These are phyloP conservation scores for Sarocladiaceae sp. DNA, from an alignment of 2,329 filamentous ascomycete species.

Conservation along the genomic window DNA sequence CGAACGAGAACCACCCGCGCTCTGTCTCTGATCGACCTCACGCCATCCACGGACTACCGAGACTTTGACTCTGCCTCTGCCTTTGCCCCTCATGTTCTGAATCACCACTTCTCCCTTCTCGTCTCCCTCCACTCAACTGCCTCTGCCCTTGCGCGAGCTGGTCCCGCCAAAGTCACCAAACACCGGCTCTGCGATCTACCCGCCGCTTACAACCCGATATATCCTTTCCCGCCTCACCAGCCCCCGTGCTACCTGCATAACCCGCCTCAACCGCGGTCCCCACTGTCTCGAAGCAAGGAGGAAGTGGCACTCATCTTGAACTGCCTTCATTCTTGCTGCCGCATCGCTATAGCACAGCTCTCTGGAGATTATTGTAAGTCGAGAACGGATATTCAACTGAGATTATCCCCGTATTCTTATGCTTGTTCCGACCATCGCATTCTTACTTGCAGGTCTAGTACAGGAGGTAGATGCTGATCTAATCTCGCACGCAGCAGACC, in stretches of 20 bases:
- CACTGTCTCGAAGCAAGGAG: constrained; percentile 9
- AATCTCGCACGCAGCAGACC: constrained; percentile 1
- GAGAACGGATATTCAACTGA: constrained; percentile 3
- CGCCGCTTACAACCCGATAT: neutral
- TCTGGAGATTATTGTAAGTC: constrained; percentile 9
- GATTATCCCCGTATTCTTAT: neutral
- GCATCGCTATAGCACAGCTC: neutral
- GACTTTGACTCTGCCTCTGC: constrained; percentile 9
- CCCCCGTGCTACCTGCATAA: neutral
- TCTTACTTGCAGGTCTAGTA: constrained; percentile 5
- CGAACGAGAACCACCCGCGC: neutral
- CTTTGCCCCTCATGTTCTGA: constrained; percentile 7
- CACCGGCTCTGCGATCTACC: constrained; percentile 5
- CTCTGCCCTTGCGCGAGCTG: neutral
- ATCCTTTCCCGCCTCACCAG: neutral
- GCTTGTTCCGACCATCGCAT: neutral
- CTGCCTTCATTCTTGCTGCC: neutral
- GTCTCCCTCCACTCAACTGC: constrained; percentile 5
- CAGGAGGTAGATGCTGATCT: neutral
- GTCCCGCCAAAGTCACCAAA: neutral
- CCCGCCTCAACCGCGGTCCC: neutral
- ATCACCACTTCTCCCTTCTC: constrained; percentile 4
- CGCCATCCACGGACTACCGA: constrained; percentile 5
- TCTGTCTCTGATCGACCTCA: constrained; percentile 3
- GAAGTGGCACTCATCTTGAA: constrained; percentile 1